A percentile compares a stretch with the other conserved stretches of the same genome.
Conservation (phyloP, 2,329 filamentous ascomycete genomes). For the Canariomyces notabilis region DNA sequence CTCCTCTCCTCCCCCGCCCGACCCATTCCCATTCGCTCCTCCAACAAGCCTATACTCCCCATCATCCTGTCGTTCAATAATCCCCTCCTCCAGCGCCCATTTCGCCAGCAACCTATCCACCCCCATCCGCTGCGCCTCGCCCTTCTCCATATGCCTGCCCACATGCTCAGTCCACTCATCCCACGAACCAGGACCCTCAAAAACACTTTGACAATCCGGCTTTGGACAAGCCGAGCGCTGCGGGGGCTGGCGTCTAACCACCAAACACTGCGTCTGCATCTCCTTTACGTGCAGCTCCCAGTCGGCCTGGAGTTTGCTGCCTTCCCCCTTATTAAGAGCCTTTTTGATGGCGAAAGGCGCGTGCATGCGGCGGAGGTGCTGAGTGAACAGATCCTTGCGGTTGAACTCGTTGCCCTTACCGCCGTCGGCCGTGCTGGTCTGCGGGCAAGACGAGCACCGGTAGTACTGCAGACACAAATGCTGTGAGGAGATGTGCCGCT, state of each 20-base stretch:
- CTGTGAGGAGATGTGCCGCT: conserved; percentile 85
- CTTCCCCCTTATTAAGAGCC: conserved; percentile 52
- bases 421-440: conserved; percentile 46
- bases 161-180: conserved; percentile 91
- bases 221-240: conserved; percentile 65
- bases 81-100: conserved; percentile 60
- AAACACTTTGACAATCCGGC: conserved; percentile 64
- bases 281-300: conserved; percentile 63
- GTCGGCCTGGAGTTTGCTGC: conserved; percentile 53
- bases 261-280: conserved; percentile 70
- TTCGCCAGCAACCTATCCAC: conserved; percentile 54
- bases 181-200: conserved; percentile 72
- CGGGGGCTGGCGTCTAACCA: conserved; percentile 64
- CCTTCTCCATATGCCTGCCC: conserved; percentile 79
- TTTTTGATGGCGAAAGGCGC: conserved; percentile 62
- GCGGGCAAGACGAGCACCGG: conserved; percentile 57
- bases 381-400: conserved; percentile 91
- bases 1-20: conserved; percentile 13
- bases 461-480: conserved; percentile 70
- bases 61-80: conserved; percentile 54
- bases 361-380: conserved; percentile 93
- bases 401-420: conserved; percentile 72
- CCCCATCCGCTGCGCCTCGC: conserved; percentile 52
- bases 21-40: conserved; percentile 38
- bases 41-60: conserved; percentile 52